Base-by-base conservation (phyloP, 2,329 filamentous ascomycete species). In the Calcarisporium arbuscula region DNA sequence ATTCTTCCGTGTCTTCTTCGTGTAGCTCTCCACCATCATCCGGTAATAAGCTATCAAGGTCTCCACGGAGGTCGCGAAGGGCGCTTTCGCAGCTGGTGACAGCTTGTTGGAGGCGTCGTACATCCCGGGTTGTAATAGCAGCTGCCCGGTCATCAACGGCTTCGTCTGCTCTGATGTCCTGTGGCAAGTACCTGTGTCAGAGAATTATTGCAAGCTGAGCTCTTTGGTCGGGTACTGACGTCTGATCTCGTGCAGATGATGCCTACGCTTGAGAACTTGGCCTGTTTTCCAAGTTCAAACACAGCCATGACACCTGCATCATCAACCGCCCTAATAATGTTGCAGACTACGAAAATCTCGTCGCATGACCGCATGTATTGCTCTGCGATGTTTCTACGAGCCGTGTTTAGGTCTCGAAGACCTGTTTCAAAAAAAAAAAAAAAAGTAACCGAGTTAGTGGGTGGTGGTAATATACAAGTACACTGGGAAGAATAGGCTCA, bases 331-430 rank as follows among this genome's bases (percentile, higher is more conserved):
- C 68, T 55, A 0, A 56, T 58, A 12, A 65, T 65, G 17, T 50
- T 48, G 32, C 60, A 62, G 2, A 71, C 54, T 1, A 56, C 65
- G 32, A 72, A 64, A 4, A 72, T 65, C 36, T 68, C 66, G 34
- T 72, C 44, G 34, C 67, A 71, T 19, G 60, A 25, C 2, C 61
- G 43, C 1, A 71, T 29, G 34, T 69, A 70, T 0, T 59, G 54
- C 36, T 72, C 66, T 0, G 67, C 68, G 12, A 69, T 60, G 16
- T 46, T 51, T 21, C 54, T 48, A 4, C 68, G 55, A 9, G 65
- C 66, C 4, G 57, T 51, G 41, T 72, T 71, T 18, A 61, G 35
- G 44, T 72, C 68, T 1, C 62, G 65, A 8, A 72, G 60, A 0
- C 67, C 67, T 66, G 23, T 14, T 31, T 5, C n/a, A n/a, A n/a